Percentiles rank a stretch among this genome's conserved stretches.
phyloP scores from a whole-genome alignment of 2,329 filamentous ascomycete genomes.

The Epicoccum nigrum region DNA sequence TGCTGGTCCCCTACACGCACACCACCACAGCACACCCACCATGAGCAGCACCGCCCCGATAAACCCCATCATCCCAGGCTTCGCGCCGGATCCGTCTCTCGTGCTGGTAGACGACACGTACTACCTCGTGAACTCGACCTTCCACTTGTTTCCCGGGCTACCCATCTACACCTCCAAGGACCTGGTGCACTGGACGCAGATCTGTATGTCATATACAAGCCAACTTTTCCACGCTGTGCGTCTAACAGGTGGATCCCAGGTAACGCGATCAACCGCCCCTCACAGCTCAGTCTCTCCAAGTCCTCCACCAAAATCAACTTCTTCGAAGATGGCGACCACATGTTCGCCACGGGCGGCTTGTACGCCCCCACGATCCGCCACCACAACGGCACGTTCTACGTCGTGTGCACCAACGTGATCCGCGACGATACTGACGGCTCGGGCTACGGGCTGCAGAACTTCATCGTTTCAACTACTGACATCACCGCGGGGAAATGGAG shows the following conservation, averaged over 20 bases:
- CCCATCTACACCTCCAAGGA: constrained; percentile 59
- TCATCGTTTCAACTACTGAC: constrained; percentile 19
- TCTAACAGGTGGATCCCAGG: constrained; percentile 2
- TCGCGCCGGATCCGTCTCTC: constrained; percentile 56
- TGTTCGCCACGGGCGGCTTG: constrained; percentile 17
- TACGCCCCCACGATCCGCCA: constrained; percentile 27
- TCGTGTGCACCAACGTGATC: constrained; percentile 23
- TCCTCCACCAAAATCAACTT: constrained; percentile 44
- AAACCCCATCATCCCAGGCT: constrained; percentile 53
- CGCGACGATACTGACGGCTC: constrained; percentile 27
- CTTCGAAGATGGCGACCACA: constrained; percentile 16
- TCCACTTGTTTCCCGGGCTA: constrained; percentile 58
- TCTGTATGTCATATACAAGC: constrained; percentile 2
- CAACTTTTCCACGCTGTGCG: neutral
- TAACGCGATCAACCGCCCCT: constrained; percentile 55
- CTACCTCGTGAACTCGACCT: constrained; percentile 58
- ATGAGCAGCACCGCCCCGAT: neutral
- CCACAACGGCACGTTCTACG: constrained; percentile 24
- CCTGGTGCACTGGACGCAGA: constrained; percentile 56
- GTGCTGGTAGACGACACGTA: constrained; percentile 52
- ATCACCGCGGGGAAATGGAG: constrained; percentile 19
- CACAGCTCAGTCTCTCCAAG: constrained; percentile 55
- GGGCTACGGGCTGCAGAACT: constrained; percentile 49
- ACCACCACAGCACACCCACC: neutral
- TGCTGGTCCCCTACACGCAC: neutral